Conservation (phyloP, 2,329 filamentous ascomycete genomes). For the Fusarium sp. region DNA sequence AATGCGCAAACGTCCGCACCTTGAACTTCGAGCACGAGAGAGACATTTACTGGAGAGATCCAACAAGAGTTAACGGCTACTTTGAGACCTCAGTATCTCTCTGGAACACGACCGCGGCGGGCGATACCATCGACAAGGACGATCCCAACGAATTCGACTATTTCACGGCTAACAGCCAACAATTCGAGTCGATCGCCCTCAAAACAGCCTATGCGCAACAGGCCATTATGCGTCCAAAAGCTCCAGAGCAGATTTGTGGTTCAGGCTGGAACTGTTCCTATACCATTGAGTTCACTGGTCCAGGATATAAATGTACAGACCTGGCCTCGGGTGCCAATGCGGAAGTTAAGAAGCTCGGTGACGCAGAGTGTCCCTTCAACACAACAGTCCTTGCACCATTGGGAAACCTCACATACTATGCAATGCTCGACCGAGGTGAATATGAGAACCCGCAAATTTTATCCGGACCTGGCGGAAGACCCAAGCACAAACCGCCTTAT, state of each 20-base stretch:
- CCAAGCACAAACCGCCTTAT: slow-evolving; percentile 31
- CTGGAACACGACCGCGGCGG: slow-evolving; percentile 38
- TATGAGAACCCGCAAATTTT: slow-evolving; percentile 37
- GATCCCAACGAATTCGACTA: slow-evolving; percentile 44
- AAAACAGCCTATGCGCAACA: slow-evolving; percentile 38
- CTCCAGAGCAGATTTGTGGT: slow-evolving; percentile 39
- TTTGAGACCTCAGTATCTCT: slow-evolving; percentile 38
- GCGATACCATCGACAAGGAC: background rate
- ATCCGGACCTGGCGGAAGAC: slow-evolving; percentile 21
- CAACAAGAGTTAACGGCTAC: slow-evolving; percentile 8
- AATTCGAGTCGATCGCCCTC: slow-evolving; percentile 36
- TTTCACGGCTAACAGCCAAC: slow-evolving; percentile 35
- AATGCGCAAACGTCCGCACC: slow-evolving; percentile 42
- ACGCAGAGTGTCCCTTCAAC: slow-evolving; percentile 38
- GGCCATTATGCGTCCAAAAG: slow-evolving; percentile 34
- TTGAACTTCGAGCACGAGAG: slow-evolving; percentile 45
- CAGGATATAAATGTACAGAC: slow-evolving; percentile 40
- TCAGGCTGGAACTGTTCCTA: slow-evolving; percentile 46
- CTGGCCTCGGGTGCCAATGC: slow-evolving; percentile 30
- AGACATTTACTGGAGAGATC: slow-evolving; percentile 30
- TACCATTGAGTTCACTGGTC: slow-evolving; percentile 38
- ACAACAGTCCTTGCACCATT: slow-evolving; percentile 35
- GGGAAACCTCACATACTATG: slow-evolving; percentile 42
- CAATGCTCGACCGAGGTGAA: slow-evolving; percentile 36
- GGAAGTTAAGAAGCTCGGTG: slow-evolving; percentile 33